Evolutionary conservation across 2,329 filamentous ascomycete species (phyloP).

Genomic region (Stromatinia cepivora): DNA sequence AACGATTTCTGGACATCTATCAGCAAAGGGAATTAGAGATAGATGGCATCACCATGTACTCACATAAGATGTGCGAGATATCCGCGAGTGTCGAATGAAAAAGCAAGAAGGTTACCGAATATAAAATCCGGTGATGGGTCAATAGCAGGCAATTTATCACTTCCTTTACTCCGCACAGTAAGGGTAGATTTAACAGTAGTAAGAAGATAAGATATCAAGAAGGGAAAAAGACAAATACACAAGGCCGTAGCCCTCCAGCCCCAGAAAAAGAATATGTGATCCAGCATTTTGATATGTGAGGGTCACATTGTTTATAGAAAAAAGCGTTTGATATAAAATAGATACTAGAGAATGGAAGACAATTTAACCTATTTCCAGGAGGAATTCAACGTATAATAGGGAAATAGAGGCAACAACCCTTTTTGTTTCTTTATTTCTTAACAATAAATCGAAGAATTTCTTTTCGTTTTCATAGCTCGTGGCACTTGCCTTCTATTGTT

Average conservation of each 20-base stretch:
- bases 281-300: neutral
- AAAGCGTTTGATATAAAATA: neutral
- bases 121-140: conserved; percentile 29
- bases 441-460: too few relatives aligned
- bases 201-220: conserved; percentile 20
- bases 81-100: conserved; percentile 27
- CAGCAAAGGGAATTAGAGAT: neutral
- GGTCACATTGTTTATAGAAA: too few relatives aligned
- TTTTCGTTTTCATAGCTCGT: too few relatives aligned
- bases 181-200: conserved; percentile 22
- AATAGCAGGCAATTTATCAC: conserved; percentile 27
- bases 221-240: conserved; percentile 12
- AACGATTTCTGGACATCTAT: conserved; percentile 23
- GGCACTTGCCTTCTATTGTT: neutral
- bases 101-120: conserved; percentile 30
- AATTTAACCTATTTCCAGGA: neutral
- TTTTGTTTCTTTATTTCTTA: too few relatives aligned
- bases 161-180: conserved; percentile 15
- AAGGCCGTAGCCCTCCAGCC: conserved; percentile 19
- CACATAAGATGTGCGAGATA: conserved; percentile 27
- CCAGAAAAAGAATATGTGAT: neutral
- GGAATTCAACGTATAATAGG: too few relatives aligned
- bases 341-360: neutral
- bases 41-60: neutral
- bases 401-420: too few relatives aligned